These are phyloP conservation scores for Aquanectria penicillioides DNA, from an alignment of 2,329 filamentous ascomycete genomes.

Conservation along the genomic window DNA sequence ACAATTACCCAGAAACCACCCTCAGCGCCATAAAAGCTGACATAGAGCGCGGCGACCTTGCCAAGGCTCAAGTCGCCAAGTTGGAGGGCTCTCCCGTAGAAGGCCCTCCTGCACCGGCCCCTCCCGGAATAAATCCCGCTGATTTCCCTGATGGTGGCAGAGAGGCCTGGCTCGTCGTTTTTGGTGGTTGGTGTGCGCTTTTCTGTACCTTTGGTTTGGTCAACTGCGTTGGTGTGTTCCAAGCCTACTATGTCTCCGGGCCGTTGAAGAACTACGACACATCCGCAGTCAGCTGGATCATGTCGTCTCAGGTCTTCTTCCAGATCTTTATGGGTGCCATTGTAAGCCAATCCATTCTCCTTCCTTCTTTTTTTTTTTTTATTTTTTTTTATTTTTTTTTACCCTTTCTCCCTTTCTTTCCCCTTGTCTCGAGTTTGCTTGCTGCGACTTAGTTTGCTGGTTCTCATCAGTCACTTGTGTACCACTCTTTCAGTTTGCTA, in stretches of 20 bases:
- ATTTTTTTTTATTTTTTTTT: conserved; percentile 1
- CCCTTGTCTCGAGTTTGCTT: too few species aligned
- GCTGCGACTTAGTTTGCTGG: too few species aligned
- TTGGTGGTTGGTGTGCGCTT: conserved; percentile 55
- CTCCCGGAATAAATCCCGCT: conserved; percentile 52
- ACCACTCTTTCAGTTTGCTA: too few species aligned
- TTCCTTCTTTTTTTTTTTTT: not conserved
- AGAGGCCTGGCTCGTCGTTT: conserved; percentile 67
- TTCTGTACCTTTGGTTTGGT: conserved; percentile 58
- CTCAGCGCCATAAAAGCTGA: conserved; percentile 45
- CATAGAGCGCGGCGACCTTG: conserved; percentile 29
- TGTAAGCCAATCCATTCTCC: conserved; percentile 47
- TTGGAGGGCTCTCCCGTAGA: conserved; percentile 23
- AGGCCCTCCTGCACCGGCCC: conserved; percentile 44
- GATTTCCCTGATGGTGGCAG: conserved; percentile 69
- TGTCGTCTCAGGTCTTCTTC: conserved; percentile 61
- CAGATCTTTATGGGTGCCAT: conserved; percentile 60
- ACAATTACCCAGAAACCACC: conserved; percentile 40
- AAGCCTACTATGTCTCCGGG: conserved; percentile 65
- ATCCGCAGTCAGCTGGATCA: conserved; percentile 69
- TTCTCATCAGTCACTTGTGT: too few species aligned
- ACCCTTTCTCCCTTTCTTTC: too few species aligned
- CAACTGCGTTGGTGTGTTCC: conserved; percentile 64
- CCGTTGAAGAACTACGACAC: conserved; percentile 59
- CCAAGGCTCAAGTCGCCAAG: conserved; percentile 2